Evolutionary conservation across 345 rosid species (phyloP).

Genomic region (Microthlaspi erraticum): DNA sequence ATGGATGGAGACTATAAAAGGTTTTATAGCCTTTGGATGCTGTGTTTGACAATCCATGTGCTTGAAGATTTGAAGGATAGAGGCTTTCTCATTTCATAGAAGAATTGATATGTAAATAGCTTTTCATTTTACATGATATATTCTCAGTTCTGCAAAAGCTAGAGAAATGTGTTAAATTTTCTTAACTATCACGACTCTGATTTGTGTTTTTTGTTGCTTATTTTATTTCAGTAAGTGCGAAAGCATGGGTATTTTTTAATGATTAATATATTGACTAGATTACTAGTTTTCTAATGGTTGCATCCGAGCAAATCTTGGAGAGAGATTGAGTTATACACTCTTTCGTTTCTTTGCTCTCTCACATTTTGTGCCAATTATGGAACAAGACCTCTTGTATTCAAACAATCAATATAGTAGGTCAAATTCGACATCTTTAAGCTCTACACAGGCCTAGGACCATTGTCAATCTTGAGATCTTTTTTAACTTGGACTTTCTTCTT

Average conservation of each 20-base stretch:
- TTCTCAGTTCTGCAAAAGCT: constrained; percentile 44
- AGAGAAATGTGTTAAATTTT: constrained; percentile 50
- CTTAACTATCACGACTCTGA: constrained; percentile 14
- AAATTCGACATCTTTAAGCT: too few species aligned
- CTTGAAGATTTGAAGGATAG: constrained; percentile 79
- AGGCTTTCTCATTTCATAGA: constrained; percentile 11
- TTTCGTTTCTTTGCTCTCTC: too few species aligned
- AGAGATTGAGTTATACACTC: constrained; percentile 89
- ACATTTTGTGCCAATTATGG: constrained; percentile 88
- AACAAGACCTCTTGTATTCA: constrained; percentile 28
- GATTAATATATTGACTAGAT: too few species aligned
- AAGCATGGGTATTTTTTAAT: too few species aligned
- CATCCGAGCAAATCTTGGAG: too few species aligned
- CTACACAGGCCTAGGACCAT: too few species aligned
- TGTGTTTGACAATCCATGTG: constrained; percentile 73
- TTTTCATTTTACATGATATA: constrained; percentile 1
- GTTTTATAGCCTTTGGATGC: constrained; percentile 95
- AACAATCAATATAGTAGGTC: too few species aligned
- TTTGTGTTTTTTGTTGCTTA: too few species aligned
- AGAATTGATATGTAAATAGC: too few species aligned
- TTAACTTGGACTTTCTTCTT: constrained; percentile 20
- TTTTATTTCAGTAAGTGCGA: too few species aligned
- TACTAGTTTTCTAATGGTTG: too few species aligned
- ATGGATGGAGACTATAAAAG: constrained; percentile 83
- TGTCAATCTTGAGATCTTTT: too few species aligned